Base-by-base conservation (phyloP, 441 rosid species). In the Pelargonium australe region DNA sequence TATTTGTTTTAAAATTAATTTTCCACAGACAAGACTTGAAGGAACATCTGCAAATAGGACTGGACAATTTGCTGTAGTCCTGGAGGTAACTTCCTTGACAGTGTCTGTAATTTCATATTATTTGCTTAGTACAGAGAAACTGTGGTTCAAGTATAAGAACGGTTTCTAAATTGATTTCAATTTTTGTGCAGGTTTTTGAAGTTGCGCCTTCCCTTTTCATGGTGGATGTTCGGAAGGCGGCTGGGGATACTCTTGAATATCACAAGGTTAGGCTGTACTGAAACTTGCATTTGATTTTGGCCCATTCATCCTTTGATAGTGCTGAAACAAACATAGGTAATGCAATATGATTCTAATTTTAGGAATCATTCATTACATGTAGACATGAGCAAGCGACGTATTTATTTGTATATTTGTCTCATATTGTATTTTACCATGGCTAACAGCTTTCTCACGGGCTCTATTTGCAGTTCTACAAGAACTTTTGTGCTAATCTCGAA, bases 161-260 rank as follows among this genome's bases (percentile, higher is more conserved):
- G 37, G 31, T 65, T 63, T 68, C 55, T 34, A 19, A 67, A 62
- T 10, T 12, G 14, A 2, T 16, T 65, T 43, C 67, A 65, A 51
- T 13, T 20, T 25, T 68, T 44, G 19, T 43, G 13, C 66, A 94
- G 99, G 84, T 89, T 66, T 94, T 72, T 74, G 96, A 94, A 86
- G 97, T 94, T 72, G 97, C 96, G 19, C 94, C 94, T 9, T 83
- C 91, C 2, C 91, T 94, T 74, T 91, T 88, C 90, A 89, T 91
- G 99, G 87, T 85, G 66, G 96, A 94, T 70, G 87, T 83, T 31
- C 82, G 95, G 68, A 94, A 94, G 77, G 96, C 99, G 34, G 84
- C 95, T 55, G 97, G 97, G 65, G 96, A 94, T 69, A 83, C 94
- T 77, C 89, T 87, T 67, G 94, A 91, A 75, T 94, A 94, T 76